Conservation (phyloP, 345 rosid species). For the Leavenworthia alabamica region DNA sequence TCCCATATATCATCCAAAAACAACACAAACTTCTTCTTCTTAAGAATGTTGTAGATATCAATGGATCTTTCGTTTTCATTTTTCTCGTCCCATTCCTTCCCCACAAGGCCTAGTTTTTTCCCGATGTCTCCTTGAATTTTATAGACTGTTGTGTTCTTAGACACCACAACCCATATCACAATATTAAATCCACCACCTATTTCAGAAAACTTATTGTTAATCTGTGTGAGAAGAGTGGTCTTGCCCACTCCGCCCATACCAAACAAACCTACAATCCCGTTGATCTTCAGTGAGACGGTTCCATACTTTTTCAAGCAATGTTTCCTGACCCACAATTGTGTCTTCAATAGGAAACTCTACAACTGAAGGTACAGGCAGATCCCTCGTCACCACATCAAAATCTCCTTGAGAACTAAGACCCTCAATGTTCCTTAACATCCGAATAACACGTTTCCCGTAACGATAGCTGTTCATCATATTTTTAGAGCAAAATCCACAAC, state of each 20-base stretch:
- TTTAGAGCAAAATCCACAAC: not conserved
- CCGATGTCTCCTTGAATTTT: not conserved
- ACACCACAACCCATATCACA: too few relatives aligned
- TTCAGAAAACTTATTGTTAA: not conserved
- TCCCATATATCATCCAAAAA: not conserved
- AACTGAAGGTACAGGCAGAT: not conserved
- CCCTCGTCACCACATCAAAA: not conserved
- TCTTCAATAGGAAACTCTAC: not conserved
- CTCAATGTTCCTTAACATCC: not conserved
- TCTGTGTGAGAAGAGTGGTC: not conserved
- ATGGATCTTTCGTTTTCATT: not conserved
- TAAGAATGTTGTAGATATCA: not conserved
- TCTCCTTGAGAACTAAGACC: not conserved
- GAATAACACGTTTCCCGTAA: not conserved
- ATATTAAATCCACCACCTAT: not conserved
- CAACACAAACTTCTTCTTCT: not conserved
- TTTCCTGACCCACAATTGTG: not conserved
- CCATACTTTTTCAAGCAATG: not conserved
- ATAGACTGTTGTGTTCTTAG: not conserved
- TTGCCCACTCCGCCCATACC: slow-evolving; percentile 6
- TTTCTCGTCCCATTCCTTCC: not conserved
- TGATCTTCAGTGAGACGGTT: not conserved
- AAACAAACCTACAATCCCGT: not conserved
- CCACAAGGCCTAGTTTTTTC: not conserved
- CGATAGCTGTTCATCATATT: not conserved